Conservation (phyloP, 2,329 filamentous ascomycete genomes). For the Monosporascus sp. region DNA sequence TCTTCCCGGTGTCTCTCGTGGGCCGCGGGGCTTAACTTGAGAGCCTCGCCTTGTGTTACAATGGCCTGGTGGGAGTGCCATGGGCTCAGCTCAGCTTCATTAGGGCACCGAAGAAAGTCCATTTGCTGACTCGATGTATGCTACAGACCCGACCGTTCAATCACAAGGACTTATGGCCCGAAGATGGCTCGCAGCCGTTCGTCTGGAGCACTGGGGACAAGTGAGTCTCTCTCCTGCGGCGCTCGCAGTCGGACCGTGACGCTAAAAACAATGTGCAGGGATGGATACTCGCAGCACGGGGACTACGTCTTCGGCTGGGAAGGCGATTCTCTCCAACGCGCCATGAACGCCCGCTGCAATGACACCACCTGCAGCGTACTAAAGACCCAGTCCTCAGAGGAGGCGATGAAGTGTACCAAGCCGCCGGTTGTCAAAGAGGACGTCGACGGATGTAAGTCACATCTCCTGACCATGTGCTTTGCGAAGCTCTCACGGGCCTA, state of each 20-base stretch:
- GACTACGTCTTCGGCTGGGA: conserved; percentile 40
- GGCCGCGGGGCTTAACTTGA: background rate
- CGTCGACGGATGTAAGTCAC: conserved; percentile 25
- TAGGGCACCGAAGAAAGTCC: background rate
- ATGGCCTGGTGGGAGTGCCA: background rate
- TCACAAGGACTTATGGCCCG: conserved; percentile 19
- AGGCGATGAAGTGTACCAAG: conserved; percentile 21
- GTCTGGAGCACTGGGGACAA: conserved; percentile 23
- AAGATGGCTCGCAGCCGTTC: conserved; percentile 27
- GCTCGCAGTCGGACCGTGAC: background rate
- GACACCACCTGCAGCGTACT: conserved; percentile 19
- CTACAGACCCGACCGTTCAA: conserved; percentile 20
- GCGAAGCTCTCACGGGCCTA: background rate
- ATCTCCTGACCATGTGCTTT: background rate
- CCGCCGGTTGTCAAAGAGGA: conserved; percentile 15
- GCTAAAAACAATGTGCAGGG: conserved; percentile 4
- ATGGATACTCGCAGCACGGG: conserved; percentile 26
- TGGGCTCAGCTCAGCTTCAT: background rate
- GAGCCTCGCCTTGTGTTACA: background rate
- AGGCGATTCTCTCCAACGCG: conserved; percentile 34
- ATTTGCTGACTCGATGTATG: conserved; percentile 2
- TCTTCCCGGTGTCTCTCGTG: background rate
- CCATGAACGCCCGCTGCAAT: conserved; percentile 35
- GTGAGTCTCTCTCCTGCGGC: conserved; percentile 5
- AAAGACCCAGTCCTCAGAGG: conserved; percentile 18